These are phyloP conservation scores for Exophiala lecanii-corni DNA, from an alignment of 2,329 filamentous ascomycete genomes.

Conservation along the genomic window DNA sequence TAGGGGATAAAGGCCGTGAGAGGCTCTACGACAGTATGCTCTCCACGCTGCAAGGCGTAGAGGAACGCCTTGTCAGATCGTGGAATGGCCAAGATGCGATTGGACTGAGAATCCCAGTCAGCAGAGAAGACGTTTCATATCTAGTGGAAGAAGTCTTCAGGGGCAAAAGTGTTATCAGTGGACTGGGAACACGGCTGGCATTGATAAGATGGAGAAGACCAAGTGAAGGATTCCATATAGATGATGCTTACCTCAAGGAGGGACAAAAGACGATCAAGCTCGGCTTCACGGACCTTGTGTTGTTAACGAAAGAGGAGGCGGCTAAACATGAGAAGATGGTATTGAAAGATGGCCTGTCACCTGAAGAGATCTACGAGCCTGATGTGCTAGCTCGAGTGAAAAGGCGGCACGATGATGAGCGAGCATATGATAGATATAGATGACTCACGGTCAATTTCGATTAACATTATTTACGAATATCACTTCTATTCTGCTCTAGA, in stretches of 20 bases:
- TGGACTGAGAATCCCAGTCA: constrained; percentile 76
- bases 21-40: constrained; percentile 89
- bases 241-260: constrained; percentile 54
- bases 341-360: constrained; percentile 61
- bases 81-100: constrained; percentile 46
- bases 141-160: constrained; percentile 83
- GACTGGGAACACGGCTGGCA: constrained; percentile 71
- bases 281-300: constrained; percentile 67
- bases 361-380: constrained; percentile 69
- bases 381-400: constrained; percentile 65
- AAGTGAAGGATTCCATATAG: constrained; percentile 53
- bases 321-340: constrained; percentile 73
- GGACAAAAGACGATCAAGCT: constrained; percentile 74
- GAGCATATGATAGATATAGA: constrained; percentile 48
- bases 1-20: constrained; percentile 73
- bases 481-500: background rate
- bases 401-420: constrained; percentile 62
- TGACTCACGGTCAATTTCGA: constrained; percentile 24
- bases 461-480: background rate
- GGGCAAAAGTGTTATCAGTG: constrained; percentile 76
- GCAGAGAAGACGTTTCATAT: constrained; percentile 76
- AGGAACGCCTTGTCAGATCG: constrained; percentile 67
- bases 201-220: constrained; percentile 78
- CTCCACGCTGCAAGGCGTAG: constrained; percentile 66
- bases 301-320: constrained; percentile 88